A percentile compares a stretch with the other conserved stretches of the same genome.
phyloP scores from a whole-genome alignment of 23 red algal genomes.

The Gracilaria domingensis region DNA sequence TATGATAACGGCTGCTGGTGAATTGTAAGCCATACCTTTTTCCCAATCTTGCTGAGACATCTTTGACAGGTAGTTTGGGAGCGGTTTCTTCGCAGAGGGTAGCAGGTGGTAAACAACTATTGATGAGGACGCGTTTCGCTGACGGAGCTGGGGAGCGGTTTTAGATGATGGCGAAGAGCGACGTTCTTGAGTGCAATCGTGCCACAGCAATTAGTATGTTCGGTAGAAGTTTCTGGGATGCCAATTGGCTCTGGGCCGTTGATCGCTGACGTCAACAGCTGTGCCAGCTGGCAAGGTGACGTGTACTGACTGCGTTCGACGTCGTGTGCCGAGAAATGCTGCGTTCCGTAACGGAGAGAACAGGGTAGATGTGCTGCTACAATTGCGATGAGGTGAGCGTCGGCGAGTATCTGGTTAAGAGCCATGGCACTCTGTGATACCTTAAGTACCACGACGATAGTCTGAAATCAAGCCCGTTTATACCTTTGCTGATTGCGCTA shows the following conservation, averaged over 20 bases:
- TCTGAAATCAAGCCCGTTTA: too few relatives aligned
- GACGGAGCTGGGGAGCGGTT: neutral
- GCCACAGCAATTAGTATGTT: neutral
- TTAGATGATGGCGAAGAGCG: neutral
- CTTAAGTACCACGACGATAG: too few relatives aligned
- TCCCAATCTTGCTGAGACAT: constrained; percentile 40
- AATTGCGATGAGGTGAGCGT: too few relatives aligned
- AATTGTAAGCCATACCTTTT: neutral
- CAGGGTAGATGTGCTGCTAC: too few relatives aligned
- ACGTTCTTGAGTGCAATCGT: neutral
- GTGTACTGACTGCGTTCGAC: too few relatives aligned
- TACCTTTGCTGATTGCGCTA: too few relatives aligned
- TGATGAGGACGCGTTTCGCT: neutral
- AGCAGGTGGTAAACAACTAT: neutral
- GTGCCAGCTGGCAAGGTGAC: constrained; percentile 1
- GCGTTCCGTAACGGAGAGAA: too few relatives aligned
- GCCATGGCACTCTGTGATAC: too few relatives aligned
- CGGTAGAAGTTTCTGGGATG: constrained; percentile 8
- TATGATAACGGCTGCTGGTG: neutral
- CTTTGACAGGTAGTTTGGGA: neutral
- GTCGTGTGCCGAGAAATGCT: too few relatives aligned
- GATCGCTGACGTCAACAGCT: neutral
- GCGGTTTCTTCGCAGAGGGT: neutral
- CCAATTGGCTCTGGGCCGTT: neutral
- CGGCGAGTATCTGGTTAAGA: too few relatives aligned